phyloP scores from a whole-genome alignment of 306 rosid species.

The Trichosanthes truncata region DNA sequence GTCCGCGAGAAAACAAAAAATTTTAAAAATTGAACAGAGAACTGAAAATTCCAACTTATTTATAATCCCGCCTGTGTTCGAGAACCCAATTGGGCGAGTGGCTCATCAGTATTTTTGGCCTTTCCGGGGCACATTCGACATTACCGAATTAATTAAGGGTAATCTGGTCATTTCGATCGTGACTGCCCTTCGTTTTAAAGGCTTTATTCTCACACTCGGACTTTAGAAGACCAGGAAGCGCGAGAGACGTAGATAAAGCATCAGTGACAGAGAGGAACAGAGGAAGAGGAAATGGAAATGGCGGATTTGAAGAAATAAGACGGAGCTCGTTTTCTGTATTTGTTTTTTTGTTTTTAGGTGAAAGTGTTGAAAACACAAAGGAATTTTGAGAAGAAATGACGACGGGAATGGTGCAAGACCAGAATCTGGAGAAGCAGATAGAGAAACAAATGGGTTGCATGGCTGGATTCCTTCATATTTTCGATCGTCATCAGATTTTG shows the following conservation, averaged over 20 bases:
- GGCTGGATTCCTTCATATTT: constrained; percentile 90
- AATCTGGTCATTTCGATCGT: not conserved
- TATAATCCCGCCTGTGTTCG: not conserved
- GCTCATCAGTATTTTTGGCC: not conserved
- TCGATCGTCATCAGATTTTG: constrained; percentile 74
- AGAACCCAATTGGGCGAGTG: not conserved
- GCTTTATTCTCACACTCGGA: not conserved
- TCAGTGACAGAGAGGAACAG: not conserved
- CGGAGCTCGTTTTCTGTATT: not conserved
- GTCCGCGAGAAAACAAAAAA: not conserved
- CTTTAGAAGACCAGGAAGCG: constrained; percentile 70
- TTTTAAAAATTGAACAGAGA: not conserved
- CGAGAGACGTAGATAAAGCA: constrained; percentile 34
- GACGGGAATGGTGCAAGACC: constrained; percentile 51
- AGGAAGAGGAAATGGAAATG: not conserved
- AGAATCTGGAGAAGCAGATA: constrained; percentile 65
- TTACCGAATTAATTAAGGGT: constrained; percentile 5
- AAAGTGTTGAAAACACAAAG: not conserved
- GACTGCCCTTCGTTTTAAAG: not conserved
- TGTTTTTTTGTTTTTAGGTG: not conserved
- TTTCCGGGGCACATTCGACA: not conserved
- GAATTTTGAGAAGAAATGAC: constrained; percentile 35
- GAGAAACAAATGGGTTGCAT: constrained; percentile 95
- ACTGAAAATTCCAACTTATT: not conserved
- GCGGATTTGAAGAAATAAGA: not conserved